These are phyloP conservation scores for Microcos paniculata DNA, from an alignment of 345 rosid genomes.

Conservation along the genomic window DNA sequence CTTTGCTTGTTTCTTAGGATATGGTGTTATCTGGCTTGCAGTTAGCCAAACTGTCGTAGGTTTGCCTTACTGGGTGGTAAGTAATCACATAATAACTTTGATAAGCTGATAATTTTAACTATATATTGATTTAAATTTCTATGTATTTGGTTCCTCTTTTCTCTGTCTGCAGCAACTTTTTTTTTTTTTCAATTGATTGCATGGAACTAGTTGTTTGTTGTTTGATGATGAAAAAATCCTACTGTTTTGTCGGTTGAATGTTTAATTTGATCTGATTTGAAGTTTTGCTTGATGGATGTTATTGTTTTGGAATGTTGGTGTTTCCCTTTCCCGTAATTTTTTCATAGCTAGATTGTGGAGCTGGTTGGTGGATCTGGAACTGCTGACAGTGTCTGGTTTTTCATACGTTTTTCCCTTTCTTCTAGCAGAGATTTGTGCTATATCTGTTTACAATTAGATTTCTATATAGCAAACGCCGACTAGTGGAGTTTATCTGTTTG, in stretches of 20 bases:
- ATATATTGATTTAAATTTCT: not conserved
- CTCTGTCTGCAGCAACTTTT: not conserved
- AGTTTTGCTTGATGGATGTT: not conserved
- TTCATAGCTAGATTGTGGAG: not conserved
- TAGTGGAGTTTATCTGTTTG: not conserved
- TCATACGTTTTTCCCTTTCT: not conserved
- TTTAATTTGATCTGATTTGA: not conserved
- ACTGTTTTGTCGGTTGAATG: not conserved
- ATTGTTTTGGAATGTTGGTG: not conserved
- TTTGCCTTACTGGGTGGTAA: slow-evolving; percentile 88
- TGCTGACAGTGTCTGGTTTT: not conserved
- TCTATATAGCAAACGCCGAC: not conserved
- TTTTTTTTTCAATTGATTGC: not conserved
- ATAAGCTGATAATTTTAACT: not conserved
- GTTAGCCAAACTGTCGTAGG: slow-evolving; percentile 52
- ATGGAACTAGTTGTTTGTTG: not conserved
- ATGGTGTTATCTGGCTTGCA: slow-evolving; percentile 87
- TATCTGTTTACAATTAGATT: not conserved
- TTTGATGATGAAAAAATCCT: not conserved
- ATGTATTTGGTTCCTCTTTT: not conserved
- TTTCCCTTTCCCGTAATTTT: not conserved
- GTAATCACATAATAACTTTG: not conserved
- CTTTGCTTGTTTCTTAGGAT: slow-evolving; percentile 73
- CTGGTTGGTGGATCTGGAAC: not conserved
- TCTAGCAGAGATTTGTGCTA: not conserved